Evolutionary conservation across 1,284 basidiomycete species (phyloP).

Genomic region (Fomitopsis palustris): DNA sequence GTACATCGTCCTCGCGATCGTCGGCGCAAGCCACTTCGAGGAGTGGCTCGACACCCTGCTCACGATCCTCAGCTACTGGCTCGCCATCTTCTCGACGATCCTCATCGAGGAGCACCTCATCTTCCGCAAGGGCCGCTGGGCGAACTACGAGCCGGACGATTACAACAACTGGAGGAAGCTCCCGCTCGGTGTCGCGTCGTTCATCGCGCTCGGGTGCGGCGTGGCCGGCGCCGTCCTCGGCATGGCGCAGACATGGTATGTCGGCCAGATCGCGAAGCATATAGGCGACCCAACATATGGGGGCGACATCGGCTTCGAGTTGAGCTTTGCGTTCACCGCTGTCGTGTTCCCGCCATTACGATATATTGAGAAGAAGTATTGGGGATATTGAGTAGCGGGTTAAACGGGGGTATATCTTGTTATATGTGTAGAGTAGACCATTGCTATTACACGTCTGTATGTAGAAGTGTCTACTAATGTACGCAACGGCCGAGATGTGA

Average conservation of each 20-base stretch:
- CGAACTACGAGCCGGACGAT: constrained; percentile 28
- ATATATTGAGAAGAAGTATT: constrained; percentile 25
- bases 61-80: constrained; percentile 30
- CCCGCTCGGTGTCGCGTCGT: constrained; percentile 29
- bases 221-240: constrained; percentile 30
- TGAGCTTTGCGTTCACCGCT: constrained; percentile 27
- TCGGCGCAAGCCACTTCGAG: constrained; percentile 33
- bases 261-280: constrained; percentile 24
- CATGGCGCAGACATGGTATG: constrained; percentile 29
- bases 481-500: constrained; percentile 2
- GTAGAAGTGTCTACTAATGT: constrained; percentile 8
- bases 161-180: constrained; percentile 26
- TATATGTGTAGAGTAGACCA: constrained; percentile 3
- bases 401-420: background rate
- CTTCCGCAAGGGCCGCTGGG: constrained; percentile 30
- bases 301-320: constrained; percentile 31
- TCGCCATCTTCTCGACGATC: constrained; percentile 31
- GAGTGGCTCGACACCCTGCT: constrained; percentile 30
- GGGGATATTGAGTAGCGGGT: constrained; percentile 6
- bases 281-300: constrained; percentile 14
- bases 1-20: constrained; percentile 34
- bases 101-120: constrained; percentile 33
- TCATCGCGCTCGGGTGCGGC: constrained; percentile 22
- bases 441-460: background rate
- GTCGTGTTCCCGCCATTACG: constrained; percentile 28